Base-by-base conservation (phyloP, 2,329 filamentous ascomycete species). In the Colletotrichum brevisporum region DNA sequence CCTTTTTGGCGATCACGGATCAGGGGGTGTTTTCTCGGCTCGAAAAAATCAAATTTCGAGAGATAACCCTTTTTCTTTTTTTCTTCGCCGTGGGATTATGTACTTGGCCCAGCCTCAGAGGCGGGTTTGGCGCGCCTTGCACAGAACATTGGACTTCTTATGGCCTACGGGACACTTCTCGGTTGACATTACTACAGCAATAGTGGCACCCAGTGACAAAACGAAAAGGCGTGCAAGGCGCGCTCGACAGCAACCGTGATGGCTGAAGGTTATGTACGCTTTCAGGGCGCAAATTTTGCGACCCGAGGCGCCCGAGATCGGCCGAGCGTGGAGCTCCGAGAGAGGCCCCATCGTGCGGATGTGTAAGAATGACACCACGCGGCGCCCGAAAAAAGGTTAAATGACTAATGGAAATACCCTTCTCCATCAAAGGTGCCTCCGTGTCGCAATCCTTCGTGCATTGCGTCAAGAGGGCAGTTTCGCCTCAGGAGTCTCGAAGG, bases 281-380 rank as follows among this genome's bases (percentile, higher is more conserved):
- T 9, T 13, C 13, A 52, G 12, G 43, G 43, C 41, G 45, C 43
- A 67, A 63, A 57, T 51, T 62, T 53, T 63, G 8, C 26, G 26
- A 47, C 21, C 24, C 15, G 52, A 9, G 41, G 18, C n/a, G 43
- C 64, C 64, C 63, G 58, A 57, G 48, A 54, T 63, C 64, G 64
- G 64, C 64, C 58, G 58, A 67, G 52, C 52, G 26, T 56, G 52
- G 51, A 57, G 43, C 45, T 26, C 58, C 64, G 59, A 31, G 52
- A 48, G 21, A 52, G 4, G 45, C 24, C 58, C 63, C 50, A 67
- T 55, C 31, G 13, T 45, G 41, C 21, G 50, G 41, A n/a, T 55
- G 41, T 54, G 51, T 61, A 56, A 67, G n/a, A 55, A 55, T 67
- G 41, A 50, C 43, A 26, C 56, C 9, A 50, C 39, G 51, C 16